Evolutionary conservation across 2,329 filamentous ascomycete species (phyloP), one percentile per base, ranked within the genome.

Genomic region (Dactylellina cionopaga): DNA sequence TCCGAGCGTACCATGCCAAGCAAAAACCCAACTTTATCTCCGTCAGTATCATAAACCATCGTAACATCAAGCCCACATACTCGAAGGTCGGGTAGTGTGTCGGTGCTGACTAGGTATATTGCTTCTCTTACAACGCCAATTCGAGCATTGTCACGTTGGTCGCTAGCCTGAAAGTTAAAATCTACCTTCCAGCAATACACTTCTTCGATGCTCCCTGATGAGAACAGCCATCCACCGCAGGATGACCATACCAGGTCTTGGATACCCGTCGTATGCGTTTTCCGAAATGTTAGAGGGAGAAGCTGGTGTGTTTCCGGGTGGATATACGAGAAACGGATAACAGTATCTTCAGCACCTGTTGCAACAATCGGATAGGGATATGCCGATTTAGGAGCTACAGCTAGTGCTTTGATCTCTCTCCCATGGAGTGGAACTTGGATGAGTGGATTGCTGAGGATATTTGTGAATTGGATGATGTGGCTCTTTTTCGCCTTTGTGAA

Each of bases 121-220:
- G 83, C 85, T 79, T 88, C 87, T 69, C 86, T 85, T 10, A 86
- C 80, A 1, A 89, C 83, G 0, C 85, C 86, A 1, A 56, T 54
- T 9, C 39, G 56, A 17, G 13, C 10, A 10, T n/a, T 27, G 27
- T 47, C 25, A 1, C 13, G 11, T 39, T 22, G 13, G 15, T n/a
- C 19, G n/a, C n/a, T 13, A 11, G 22, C 4, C 19, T 87, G 83
- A 5, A 90, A 79, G 11, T 43, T 56, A 9, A 78, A 77, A 47
- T 82, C 83, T 31, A 94, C 80, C 39, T 86, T 85, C 94, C 95
- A 99, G 9, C 93, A 85, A 76, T 89, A 94, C 74, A 98, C 90
- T 80, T 99, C 94, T 79, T 97, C 94, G 72, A 88, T 89, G 0
- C 93, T 95, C 4, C 87, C 92, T 77, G 92, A 93, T 75, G 91